Base-by-base conservation (phyloP, 1,139 yeast genomes). In the Geotrichum aggregatum region DNA sequence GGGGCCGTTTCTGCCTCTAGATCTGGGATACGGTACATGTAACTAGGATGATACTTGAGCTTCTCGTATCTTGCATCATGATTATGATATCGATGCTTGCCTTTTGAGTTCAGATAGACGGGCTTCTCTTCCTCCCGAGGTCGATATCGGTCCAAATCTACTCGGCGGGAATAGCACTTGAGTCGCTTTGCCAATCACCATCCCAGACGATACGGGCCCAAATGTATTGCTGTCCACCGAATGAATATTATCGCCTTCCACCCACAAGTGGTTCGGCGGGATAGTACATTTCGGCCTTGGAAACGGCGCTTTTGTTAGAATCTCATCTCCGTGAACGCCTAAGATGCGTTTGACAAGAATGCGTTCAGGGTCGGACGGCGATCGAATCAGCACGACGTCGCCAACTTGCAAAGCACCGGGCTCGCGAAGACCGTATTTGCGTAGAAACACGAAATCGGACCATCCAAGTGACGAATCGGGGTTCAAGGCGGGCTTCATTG, bases 401-500 rank as follows among this genome's bases (percentile, higher is more conserved):
- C 92, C 85, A 3, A 79, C 69, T 11, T 72, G 61, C 36, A 84
- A 65, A 34, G 76, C 71, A 19, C 71, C 67, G 1, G 82, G 75
- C 40, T 71, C 68, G 50, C 77, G 75, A 26, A 80, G 68, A 30
- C 79, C 77, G 68, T 73, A 82, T 65, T 86, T 87, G 76, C 84
- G 80, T 14, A 91, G 74, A 7, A 87, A 61, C 0, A 86, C 89
- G 67, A 86, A 76, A 65, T 89, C 96, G 24, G 77, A 72, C 54
- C 71, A 56, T 30, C 72, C 68, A 16, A 66, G 63, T 16, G 76
- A 67, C 19, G 78, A 73, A 44, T 81, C 76, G 0, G 96, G 95
- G 66, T 91, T 91, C 63, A 91, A 78, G 0, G 96, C 80, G 1
- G 98, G 98, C 47, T 87, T 76, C 98, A 91, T 91, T 18, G 96